Percentiles rank a stretch among this genome's conserved stretches.
Evolutionary conservation across 371 early-diverging fungal genomes (phyloP).

Genomic region (Mucor indicus): DNA sequence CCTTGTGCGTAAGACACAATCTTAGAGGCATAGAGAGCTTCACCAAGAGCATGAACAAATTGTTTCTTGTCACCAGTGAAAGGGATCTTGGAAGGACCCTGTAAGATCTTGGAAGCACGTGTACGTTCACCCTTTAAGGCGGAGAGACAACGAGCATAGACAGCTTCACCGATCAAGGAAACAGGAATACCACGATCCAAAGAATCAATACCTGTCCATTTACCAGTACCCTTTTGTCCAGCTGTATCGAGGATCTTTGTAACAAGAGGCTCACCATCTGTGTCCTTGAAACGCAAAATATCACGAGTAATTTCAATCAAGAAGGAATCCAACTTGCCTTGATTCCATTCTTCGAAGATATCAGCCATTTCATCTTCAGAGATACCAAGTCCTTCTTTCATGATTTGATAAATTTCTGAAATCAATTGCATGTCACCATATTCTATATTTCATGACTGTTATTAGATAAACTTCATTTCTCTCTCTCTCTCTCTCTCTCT

Average conservation of each 20-base stretch:
- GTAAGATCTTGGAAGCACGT: conserved; percentile 79
- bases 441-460: conserved; percentile 44
- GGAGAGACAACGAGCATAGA: conserved; percentile 94
- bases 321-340: conserved; percentile 93
- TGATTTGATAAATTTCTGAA: conserved; percentile 91
- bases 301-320: conserved; percentile 94
- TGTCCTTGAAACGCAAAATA: conserved; percentile 88
- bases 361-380: conserved; percentile 83
- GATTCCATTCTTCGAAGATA: conserved; percentile 91
- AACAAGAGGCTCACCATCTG: conserved; percentile 81
- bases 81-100: conserved; percentile 61
- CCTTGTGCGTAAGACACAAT: conserved; percentile 98
- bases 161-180: conserved; percentile 96
- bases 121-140: conserved; percentile 91
- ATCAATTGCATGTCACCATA: conserved; percentile 99
- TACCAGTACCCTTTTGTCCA: conserved; percentile 99
- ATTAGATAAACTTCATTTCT: background rate
- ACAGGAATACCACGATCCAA: conserved; percentile 92
- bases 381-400: conserved; percentile 80
- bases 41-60: conserved; percentile 83
- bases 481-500: background rate
- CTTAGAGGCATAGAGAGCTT: conserved; percentile 95
- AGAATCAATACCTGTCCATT: conserved; percentile 95
- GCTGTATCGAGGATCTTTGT: conserved; percentile 95
- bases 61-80: conserved; percentile 81